These are phyloP conservation scores for Tothia fuscella DNA, from an alignment of 2,329 filamentous ascomycete genomes.

Conservation along the genomic window DNA sequence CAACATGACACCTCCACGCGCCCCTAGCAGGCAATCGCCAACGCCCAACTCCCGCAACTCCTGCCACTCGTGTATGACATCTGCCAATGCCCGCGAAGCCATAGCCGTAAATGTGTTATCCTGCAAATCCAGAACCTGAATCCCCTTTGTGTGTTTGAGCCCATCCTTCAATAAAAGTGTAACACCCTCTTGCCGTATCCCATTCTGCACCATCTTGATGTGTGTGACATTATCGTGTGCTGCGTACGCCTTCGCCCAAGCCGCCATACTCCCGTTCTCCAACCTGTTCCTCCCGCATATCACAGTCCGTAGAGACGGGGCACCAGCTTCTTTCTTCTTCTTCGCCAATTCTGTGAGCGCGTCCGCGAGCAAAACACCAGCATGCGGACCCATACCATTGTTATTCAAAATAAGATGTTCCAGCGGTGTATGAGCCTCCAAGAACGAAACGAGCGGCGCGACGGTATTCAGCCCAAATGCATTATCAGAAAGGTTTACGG, in stretches of 20 bases:
- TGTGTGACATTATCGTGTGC: conserved; percentile 69
- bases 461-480: conserved; percentile 94
- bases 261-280: conserved; percentile 91
- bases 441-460: conserved; percentile 83
- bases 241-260: conserved; percentile 80
- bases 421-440: conserved; percentile 76
- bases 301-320: conserved; percentile 85
- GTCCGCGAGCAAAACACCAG: conserved; percentile 79
- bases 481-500: conserved; percentile 94
- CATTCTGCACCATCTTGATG: conserved; percentile 97
- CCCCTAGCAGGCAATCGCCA: conserved; percentile 74
- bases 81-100: conserved; percentile 67
- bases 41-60: conserved; percentile 73
- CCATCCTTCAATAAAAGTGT: conserved; percentile 68
- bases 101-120: conserved; percentile 90
- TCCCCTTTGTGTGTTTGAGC: conserved; percentile 51
- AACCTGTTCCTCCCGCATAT: conserved; percentile 93
- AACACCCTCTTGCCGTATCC: conserved; percentile 89
- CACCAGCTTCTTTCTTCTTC: conserved; percentile 69
- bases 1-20: conserved; percentile 63
- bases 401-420: conserved; percentile 96
- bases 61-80: conserved; percentile 62
- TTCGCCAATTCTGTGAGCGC: conserved; percentile 71
- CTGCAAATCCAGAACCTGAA: conserved; percentile 78
- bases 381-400: conserved; percentile 88